Evolutionary conservation across 2,329 filamentous ascomycete genomes (phyloP), one percentile per base, ranked within the genome.

Genomic region (Fusarium piperis): DNA sequence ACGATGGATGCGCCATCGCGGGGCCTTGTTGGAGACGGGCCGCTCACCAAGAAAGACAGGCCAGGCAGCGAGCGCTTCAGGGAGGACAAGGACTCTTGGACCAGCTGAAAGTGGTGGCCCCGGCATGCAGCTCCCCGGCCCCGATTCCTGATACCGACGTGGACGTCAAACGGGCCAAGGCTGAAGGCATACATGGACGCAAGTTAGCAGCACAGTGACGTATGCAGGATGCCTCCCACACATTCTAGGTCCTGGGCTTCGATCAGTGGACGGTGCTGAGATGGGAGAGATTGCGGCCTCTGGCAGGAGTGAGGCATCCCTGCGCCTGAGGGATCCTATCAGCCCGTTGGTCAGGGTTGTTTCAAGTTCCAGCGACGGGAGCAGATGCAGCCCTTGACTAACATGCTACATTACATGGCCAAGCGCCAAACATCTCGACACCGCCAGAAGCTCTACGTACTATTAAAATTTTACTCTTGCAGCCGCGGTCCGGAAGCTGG

Each of bases 141-240:
- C 55, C 51, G 59, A 46, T 46, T 61, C 44, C 38, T 65, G 68
- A 65, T 48, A 39, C 59, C 71, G 68, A 75, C 71, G 74, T 76
- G 74, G 74, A 73, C 68, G 70, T 66, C 65, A 73, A 70, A 63
- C 62, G 56, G 44, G 39, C 62, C 65, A 69, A 70, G 67, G 72
- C 60, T 64, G 62, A 75, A 69, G 65, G 28, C 41, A 65, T 73
- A 61, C 63, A 57, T 56, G 53, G 67, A 65, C 67, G 62, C 62
- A 65, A 69, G 58, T 60, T 56, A 46, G 69, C 66, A 66, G 68
- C 67, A 71, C 63, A 67, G 70, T 75, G 74, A 73, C 73, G 73
- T 73, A 74, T 74, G 74, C 64, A 70, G 65, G 62, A 56, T 73
- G 60, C 64, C 64, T 57, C 58, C 57, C 60, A 33, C 28, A 35